Percentiles rank a stretch among this genome's conserved stretches.
These are phyloP conservation scores for Paraphaeosphaeria sporulosa DNA, from an alignment of 2,329 filamentous ascomycete genomes.

Conservation along the genomic window DNA sequence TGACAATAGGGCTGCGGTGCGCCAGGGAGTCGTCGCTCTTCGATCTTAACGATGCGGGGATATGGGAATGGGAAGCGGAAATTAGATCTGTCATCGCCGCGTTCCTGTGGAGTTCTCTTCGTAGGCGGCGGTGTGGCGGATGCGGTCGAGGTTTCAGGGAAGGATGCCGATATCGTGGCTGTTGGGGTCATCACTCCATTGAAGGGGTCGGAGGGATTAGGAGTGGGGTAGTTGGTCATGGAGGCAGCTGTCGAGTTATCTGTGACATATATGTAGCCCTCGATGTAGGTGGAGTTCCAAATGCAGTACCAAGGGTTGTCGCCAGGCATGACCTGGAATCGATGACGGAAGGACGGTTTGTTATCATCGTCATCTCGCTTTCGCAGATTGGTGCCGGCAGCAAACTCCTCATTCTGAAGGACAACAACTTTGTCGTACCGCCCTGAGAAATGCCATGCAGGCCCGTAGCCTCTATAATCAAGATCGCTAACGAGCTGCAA, in stretches of 20 bases:
- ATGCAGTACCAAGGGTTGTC: constrained; percentile 74
- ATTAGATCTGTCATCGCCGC: constrained; percentile 1
- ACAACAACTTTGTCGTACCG: constrained; percentile 72
- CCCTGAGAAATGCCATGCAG: constrained; percentile 69
- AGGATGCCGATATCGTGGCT: constrained; percentile 11
- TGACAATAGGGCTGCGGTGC: constrained; percentile 67
- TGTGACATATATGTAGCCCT: constrained; percentile 71
- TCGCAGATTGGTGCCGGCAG: constrained; percentile 30
- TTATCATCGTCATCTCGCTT: constrained; percentile 28
- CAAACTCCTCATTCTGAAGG: constrained; percentile 50
- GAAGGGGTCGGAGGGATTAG: constrained; percentile 29
- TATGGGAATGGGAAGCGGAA: constrained; percentile 39
- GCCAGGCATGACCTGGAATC: constrained; percentile 58
- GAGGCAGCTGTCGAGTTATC: constrained; percentile 55
- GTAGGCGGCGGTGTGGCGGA: constrained; percentile 14
- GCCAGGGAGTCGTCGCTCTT: constrained; percentile 65
- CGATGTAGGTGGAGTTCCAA: constrained; percentile 72
- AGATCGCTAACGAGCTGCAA: constrained; percentile 66
- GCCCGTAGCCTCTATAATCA: constrained; percentile 63
- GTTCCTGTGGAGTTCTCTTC: constrained; percentile 1
- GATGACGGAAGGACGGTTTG: constrained; percentile 41
- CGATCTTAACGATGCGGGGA: constrained; percentile 70
- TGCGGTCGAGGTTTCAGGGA: constrained; percentile 19
- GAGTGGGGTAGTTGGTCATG: constrained; percentile 36
- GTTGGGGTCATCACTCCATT: constrained; percentile 13